Conservation (phyloP, 352 stramenopile genomes). For the Globisporangium acanthophoron region DNA sequence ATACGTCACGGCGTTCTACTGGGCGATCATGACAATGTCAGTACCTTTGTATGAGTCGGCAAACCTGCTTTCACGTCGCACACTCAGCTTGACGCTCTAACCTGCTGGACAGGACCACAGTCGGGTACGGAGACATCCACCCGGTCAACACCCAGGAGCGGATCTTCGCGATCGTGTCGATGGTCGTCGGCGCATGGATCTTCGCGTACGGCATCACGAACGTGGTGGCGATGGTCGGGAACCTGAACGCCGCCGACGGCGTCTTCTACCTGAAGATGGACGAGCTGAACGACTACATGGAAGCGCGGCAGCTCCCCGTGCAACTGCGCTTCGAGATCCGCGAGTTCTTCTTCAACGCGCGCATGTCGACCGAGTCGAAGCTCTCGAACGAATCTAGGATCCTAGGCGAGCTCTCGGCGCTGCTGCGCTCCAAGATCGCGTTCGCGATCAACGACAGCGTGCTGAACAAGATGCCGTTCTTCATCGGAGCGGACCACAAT, state of each 20-base stretch:
- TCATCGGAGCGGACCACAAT: slow-evolving; percentile 63
- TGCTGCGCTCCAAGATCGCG: slow-evolving; percentile 72
- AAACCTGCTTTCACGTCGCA: neutral
- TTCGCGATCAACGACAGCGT: slow-evolving; percentile 76
- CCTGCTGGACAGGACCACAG: slow-evolving; percentile 29
- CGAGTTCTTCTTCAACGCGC: slow-evolving; percentile 75
- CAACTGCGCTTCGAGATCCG: slow-evolving; percentile 70
- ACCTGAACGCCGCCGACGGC: slow-evolving; percentile 56
- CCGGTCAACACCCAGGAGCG: slow-evolving; percentile 45
- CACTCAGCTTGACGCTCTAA: neutral
- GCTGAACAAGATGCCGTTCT: slow-evolving; percentile 73
- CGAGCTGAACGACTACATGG: slow-evolving; percentile 81
- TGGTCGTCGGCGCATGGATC: slow-evolving; percentile 63
- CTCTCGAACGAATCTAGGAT: slow-evolving; percentile 60
- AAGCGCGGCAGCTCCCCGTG: slow-evolving; percentile 53
- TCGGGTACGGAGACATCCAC: slow-evolving; percentile 51
- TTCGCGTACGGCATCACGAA: slow-evolving; percentile 83
- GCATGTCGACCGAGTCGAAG: slow-evolving; percentile 57
- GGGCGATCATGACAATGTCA: slow-evolving; percentile 68
- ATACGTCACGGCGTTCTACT: slow-evolving; percentile 67
- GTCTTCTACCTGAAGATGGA: slow-evolving; percentile 68
- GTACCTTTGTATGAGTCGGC: slow-evolving; percentile 6
- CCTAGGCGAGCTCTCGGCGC: slow-evolving; percentile 55
- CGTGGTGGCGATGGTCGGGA: slow-evolving; percentile 71
- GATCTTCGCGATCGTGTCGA: slow-evolving; percentile 64